phyloP scores from a whole-genome alignment of 805 yeast genomes.

The Dipodascus geniculatus region DNA sequence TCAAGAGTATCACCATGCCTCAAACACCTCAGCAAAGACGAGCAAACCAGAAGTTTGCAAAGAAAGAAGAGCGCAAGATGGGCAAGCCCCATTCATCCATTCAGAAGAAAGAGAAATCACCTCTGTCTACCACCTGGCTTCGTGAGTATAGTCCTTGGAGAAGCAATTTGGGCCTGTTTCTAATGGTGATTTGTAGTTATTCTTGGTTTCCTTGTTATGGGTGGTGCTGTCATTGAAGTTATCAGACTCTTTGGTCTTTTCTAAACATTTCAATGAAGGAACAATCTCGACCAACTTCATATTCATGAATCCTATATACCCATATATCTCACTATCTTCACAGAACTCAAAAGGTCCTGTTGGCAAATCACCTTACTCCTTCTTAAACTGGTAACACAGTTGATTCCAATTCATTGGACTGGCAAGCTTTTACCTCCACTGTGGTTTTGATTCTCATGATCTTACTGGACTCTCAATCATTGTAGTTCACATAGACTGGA shows the following conservation, averaged over 20 bases:
- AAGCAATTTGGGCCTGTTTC: background rate
- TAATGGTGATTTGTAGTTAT: slow-evolving; percentile 24
- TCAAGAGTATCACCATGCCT: slow-evolving; percentile 6
- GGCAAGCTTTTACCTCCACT: too few relatives aligned
- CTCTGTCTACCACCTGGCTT: slow-evolving; percentile 58
- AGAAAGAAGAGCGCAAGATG: slow-evolving; percentile 55
- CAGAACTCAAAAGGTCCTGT: too few relatives aligned
- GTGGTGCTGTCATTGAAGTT: slow-evolving; percentile 72
- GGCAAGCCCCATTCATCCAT: slow-evolving; percentile 50
- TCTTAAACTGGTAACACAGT: too few relatives aligned
- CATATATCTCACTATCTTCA: too few relatives aligned
- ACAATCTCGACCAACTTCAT: too few relatives aligned
- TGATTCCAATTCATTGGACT: too few relatives aligned
- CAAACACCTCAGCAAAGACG: slow-evolving; percentile 83
- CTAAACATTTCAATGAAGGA: slow-evolving; percentile 24
- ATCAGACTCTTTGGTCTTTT: slow-evolving; percentile 32
- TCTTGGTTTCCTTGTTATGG: slow-evolving; percentile 57
- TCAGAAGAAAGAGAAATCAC: slow-evolving; percentile 22
- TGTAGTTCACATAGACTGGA: too few relatives aligned
- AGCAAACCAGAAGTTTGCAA: slow-evolving; percentile 78
- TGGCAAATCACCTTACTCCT: too few relatives aligned
- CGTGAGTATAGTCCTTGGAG: slow-evolving; percentile 28
- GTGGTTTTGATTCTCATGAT: too few relatives aligned
- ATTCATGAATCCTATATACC: too few relatives aligned
- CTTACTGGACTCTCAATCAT: too few relatives aligned